Conservation (phyloP, 768 basidiomycete genomes). For the Coprinellus micaceus region DNA sequence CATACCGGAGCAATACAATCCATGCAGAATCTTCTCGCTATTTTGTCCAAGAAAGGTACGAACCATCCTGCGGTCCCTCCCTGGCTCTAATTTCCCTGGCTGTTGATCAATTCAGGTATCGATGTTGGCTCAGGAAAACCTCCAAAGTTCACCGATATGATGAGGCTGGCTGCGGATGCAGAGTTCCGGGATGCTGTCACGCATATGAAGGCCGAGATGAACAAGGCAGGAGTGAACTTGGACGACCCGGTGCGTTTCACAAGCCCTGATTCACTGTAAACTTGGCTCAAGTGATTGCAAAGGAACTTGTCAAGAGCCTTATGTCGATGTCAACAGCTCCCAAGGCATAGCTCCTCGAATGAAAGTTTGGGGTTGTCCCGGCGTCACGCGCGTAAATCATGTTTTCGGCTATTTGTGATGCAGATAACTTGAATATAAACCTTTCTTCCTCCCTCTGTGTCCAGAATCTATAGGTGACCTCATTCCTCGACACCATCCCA, state of each 20-base stretch:
- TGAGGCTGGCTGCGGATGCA: conserved; percentile 49
- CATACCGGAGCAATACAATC: conserved; percentile 50
- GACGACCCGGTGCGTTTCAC: conserved; percentile 45
- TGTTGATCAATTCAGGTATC: conserved; percentile 42
- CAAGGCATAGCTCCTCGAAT: background rate
- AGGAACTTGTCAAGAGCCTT: conserved; percentile 50
- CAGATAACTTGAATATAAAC: background rate
- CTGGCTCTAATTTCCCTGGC: too few relatives aligned
- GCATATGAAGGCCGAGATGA: conserved; percentile 45
- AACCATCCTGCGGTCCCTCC: conserved; percentile 13
- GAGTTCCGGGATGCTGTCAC: conserved; percentile 50
- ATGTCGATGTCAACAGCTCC: conserved; percentile 2
- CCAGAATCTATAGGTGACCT: background rate
- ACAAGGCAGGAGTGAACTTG: conserved; percentile 60
- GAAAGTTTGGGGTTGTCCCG: background rate
- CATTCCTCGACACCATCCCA: background rate
- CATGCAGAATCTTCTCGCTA: conserved; percentile 38
- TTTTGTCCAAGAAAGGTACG: conserved; percentile 48
- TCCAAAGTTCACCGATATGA: conserved; percentile 49
- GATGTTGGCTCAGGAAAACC: conserved; percentile 40
- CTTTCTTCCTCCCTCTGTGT: background rate
- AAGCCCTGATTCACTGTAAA: background rate
- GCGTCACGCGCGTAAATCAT: background rate
- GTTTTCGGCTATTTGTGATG: conserved; percentile 2
- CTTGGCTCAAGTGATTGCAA: background rate